These are phyloP conservation scores for Parascedosporium putredinis DNA, from an alignment of 2,329 filamentous ascomycete genomes.

Conservation along the genomic window DNA sequence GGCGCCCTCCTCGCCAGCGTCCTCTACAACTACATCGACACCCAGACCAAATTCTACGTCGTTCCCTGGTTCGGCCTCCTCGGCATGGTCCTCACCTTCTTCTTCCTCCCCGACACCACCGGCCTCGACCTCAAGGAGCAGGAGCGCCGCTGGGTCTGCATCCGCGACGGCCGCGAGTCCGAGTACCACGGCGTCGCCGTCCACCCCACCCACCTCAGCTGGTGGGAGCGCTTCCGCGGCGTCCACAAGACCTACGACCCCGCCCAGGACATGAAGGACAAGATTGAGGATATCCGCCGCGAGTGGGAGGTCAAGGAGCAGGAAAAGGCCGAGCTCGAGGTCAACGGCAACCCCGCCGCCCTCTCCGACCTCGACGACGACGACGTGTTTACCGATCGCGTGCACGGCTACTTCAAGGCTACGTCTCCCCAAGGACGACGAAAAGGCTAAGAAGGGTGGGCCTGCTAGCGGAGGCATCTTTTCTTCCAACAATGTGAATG, in stretches of 20 bases:
- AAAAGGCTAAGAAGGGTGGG: not conserved
- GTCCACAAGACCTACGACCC: slow-evolving; percentile 76
- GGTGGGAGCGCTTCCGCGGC: slow-evolving; percentile 77
- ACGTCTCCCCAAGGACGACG: not conserved
- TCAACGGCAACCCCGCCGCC: slow-evolving; percentile 34
- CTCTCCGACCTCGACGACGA: slow-evolving; percentile 1
- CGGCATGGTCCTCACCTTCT: slow-evolving; percentile 69
- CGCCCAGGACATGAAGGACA: slow-evolving; percentile 69
- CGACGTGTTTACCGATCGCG: slow-evolving; percentile 3
- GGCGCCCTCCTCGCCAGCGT: slow-evolving; percentile 81
- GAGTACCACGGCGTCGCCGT: slow-evolving; percentile 93
- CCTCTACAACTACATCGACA: slow-evolving; percentile 89
- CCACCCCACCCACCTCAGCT: slow-evolving; percentile 75
- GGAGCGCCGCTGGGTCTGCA: slow-evolving; percentile 84
- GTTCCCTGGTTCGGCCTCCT: slow-evolving; percentile 92
- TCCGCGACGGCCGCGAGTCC: slow-evolving; percentile 62
- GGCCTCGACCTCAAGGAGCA: slow-evolving; percentile 95
- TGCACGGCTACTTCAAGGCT: slow-evolving; percentile 8
- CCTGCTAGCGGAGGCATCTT: not conserved
- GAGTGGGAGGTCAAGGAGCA: slow-evolving; percentile 51
- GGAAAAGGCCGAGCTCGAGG: slow-evolving; percentile 24
- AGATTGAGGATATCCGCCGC: slow-evolving; percentile 69
- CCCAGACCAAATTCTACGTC: slow-evolving; percentile 75
- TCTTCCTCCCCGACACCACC: slow-evolving; percentile 94
- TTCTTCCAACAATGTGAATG: not conserved